Percentiles rank a stretch among this genome's conserved stretches.
These are phyloP conservation scores for Venturia pyrina DNA, from an alignment of 2,329 filamentous ascomycete species.

Conservation along the genomic window DNA sequence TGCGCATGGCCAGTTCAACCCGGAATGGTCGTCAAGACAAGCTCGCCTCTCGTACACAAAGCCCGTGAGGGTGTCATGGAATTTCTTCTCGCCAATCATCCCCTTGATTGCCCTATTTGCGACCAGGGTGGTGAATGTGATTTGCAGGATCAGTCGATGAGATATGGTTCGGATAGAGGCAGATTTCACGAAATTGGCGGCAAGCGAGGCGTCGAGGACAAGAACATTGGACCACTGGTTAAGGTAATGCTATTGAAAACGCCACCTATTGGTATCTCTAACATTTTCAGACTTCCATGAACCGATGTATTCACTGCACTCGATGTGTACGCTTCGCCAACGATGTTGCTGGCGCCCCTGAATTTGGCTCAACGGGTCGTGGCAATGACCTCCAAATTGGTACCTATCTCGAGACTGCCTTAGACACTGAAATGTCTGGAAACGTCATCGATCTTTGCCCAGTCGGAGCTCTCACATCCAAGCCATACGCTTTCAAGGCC, in stretches of 20 bases:
- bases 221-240: constrained; percentile 95
- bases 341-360: constrained; percentile 89
- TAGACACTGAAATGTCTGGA: constrained; percentile 89
- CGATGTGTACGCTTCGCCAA: constrained; percentile 96
- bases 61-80: constrained; percentile 99
- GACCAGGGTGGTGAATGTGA: constrained; percentile 99
- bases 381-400: constrained; percentile 98
- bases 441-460: constrained; percentile 98
- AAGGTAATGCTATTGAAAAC: constrained; percentile 42
- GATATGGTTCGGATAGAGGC: constrained; percentile 90
- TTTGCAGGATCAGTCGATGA: constrained; percentile 98
- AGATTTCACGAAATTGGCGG: constrained; percentile 92
- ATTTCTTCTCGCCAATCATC: constrained; percentile 92
- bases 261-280: constrained; percentile 16
- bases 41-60: constrained; percentile 93
- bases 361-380: constrained; percentile 87
- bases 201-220: constrained; percentile 97
- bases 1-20: constrained; percentile 98
- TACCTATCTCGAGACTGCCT: constrained; percentile 88
- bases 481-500: constrained; percentile 95
- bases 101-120: constrained; percentile 92
- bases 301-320: constrained; percentile 98
- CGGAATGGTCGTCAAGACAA: constrained; percentile 98
- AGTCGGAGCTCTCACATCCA: constrained; percentile 90
- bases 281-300: constrained; percentile 74